Conservation (phyloP, 1,284 basidiomycete species). For the Tilletia walkeri region DNA sequence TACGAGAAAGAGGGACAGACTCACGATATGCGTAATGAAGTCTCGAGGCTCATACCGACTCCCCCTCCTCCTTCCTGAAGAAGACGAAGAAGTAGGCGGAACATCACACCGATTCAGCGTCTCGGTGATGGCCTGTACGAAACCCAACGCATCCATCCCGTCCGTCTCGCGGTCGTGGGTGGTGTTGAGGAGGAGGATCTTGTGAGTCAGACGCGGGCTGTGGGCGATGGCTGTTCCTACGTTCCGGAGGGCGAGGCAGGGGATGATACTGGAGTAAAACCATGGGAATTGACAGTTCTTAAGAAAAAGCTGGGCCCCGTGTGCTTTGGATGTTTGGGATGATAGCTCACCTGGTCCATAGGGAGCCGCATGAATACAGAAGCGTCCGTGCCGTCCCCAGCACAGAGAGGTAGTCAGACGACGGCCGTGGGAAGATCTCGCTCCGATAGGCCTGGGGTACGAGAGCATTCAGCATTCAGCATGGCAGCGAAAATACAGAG, state of each 20-base stretch:
- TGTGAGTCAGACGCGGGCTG: conserved; percentile 71
- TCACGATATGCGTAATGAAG: conserved; percentile 69
- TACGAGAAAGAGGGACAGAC: neutral
- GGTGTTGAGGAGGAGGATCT: conserved; percentile 81
- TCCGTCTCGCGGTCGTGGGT: conserved; percentile 87
- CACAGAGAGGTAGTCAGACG: conserved; percentile 72
- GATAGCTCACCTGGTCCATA: conserved; percentile 16
- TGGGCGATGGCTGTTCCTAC: conserved; percentile 76
- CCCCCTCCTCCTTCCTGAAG: neutral
- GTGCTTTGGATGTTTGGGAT: too few species aligned
- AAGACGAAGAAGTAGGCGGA: conserved; percentile 64
- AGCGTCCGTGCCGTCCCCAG: conserved; percentile 69
- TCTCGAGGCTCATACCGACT: conserved; percentile 37
- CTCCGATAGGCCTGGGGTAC: conserved; percentile 41
- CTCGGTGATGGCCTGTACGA: conserved; percentile 62
- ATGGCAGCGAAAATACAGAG: neutral
- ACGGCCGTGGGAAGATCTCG: conserved; percentile 84
- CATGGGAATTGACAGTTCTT: too few species aligned
- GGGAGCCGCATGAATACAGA: conserved; percentile 84
- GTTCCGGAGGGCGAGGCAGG: conserved; percentile 80
- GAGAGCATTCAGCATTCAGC: too few species aligned
- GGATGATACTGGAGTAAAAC: conserved; percentile 64
- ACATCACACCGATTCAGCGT: conserved; percentile 21
- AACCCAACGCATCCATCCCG: conserved; percentile 79
- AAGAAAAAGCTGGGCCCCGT: too few species aligned